Evolutionary conservation across 441 rosid species (phyloP).

Genomic region (Populus hybrid): DNA sequence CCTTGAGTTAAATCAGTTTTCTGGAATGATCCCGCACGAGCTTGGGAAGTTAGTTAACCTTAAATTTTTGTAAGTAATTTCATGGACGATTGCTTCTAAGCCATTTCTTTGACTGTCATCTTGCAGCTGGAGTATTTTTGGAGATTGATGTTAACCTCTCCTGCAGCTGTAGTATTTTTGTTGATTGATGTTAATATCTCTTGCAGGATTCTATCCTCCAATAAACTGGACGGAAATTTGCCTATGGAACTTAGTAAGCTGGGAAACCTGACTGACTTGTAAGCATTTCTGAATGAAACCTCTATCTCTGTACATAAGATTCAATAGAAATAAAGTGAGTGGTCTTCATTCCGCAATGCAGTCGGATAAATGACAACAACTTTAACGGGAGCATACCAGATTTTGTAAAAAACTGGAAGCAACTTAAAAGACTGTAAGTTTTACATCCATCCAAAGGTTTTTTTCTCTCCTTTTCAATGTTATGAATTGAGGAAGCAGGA

Average conservation of each 20-base stretch:
- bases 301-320: not conserved
- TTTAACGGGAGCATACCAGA: constrained; percentile 35
- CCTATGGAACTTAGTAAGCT: constrained; percentile 33
- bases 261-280: constrained; percentile 40
- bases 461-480: too few species aligned
- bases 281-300: constrained; percentile 14
- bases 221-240: constrained; percentile 36
- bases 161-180: not conserved
- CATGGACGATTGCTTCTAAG: not conserved
- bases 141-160: not conserved
- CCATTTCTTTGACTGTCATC: not conserved
- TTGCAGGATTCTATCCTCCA: constrained; percentile 43
- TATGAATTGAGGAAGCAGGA: not conserved
- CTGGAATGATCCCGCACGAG: constrained; percentile 56
- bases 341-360: constrained; percentile 17
- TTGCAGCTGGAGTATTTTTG: not conserved
- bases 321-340: not conserved
- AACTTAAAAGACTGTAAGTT: constrained; percentile 58
- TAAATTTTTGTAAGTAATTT: constrained; percentile 40
- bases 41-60: constrained; percentile 50
- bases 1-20: constrained; percentile 60
- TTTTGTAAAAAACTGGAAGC: constrained; percentile 43
- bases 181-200: not conserved
- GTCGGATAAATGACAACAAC: constrained; percentile 40
- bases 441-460: not conserved